phyloP scores from a whole-genome alignment of 805 yeast genomes.

The Metschnikowia vanudenii region DNA sequence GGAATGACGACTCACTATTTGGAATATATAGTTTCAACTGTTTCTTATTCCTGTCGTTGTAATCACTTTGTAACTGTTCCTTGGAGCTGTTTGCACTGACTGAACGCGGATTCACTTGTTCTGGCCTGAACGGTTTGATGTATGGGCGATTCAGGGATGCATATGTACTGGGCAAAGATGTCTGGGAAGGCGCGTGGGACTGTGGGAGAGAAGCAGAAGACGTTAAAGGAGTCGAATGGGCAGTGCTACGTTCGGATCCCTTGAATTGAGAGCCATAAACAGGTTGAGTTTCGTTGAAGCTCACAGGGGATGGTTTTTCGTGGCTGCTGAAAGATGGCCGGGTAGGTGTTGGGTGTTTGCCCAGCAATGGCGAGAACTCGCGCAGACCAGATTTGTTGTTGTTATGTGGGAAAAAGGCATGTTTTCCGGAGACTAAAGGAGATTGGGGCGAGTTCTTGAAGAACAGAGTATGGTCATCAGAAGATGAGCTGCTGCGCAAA shows the following conservation, averaged over 20 bases:
- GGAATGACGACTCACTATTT: slow-evolving; percentile 8
- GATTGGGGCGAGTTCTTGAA: slow-evolving; percentile 5
- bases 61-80: not conserved
- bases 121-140: slow-evolving; percentile 7
- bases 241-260: not conserved
- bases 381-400: not conserved
- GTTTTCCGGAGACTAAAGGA: slow-evolving; percentile 2
- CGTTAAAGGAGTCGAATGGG: not conserved
- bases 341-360: not conserved
- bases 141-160: not conserved
- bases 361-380: not conserved
- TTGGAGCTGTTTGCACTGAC: not conserved
- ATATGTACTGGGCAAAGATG: not conserved
- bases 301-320: not conserved
- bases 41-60: slow-evolving; percentile 15
- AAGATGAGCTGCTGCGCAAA: slow-evolving; percentile 6
- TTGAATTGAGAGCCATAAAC: slow-evolving; percentile 2
- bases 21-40: slow-evolving; percentile 15
- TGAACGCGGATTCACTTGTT: slow-evolving; percentile 6
- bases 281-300: not conserved
- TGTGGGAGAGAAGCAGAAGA: not conserved
- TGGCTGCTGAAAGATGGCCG: not conserved
- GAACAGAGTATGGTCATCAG: slow-evolving; percentile 5
- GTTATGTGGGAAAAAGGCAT: not conserved
- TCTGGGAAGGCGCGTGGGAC: not conserved